A percentile compares a stretch with the other conserved stretches of the same genome.
These are phyloP conservation scores for Imleria badia DNA, from an alignment of 768 basidiomycete genomes.

Conservation along the genomic window DNA sequence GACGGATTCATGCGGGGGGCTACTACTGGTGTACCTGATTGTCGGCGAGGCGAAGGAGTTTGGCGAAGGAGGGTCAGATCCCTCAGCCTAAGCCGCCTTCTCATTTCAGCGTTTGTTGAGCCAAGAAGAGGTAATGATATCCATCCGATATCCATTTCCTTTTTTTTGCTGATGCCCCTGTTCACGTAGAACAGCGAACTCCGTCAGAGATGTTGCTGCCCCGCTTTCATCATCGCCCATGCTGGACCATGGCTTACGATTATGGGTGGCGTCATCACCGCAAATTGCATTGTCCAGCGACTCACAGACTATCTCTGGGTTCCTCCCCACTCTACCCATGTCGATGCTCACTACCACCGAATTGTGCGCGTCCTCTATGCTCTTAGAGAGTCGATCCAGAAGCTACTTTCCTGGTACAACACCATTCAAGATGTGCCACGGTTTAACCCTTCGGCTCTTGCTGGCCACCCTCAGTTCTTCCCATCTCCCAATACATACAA, in stretches of 20 bases:
- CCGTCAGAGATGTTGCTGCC: conserved; percentile 24
- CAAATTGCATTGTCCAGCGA: conserved; percentile 30
- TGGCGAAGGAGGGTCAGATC: too few species aligned
- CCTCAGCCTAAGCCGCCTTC: conserved; percentile 30
- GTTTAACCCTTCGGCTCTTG: neutral
- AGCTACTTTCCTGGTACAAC: conserved; percentile 26
- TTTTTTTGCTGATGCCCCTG: neutral
- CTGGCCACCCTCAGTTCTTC: conserved; percentile 17
- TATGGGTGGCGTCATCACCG: conserved; percentile 32
- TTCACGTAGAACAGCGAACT: conserved; percentile 8
- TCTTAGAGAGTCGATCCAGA: conserved; percentile 13
- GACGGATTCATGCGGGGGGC: too few species aligned
- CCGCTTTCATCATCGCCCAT: conserved; percentile 24
- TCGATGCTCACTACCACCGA: conserved; percentile 13
- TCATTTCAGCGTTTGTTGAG: conserved; percentile 17
- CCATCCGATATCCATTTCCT: too few species aligned
- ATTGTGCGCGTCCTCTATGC: conserved; percentile 24
- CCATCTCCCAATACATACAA: conserved; percentile 17
- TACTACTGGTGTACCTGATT: too few species aligned
- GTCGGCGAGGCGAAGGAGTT: too few species aligned
- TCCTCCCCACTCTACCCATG: conserved; percentile 13
- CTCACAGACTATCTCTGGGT: conserved; percentile 35
- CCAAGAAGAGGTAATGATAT: conserved; percentile 5
- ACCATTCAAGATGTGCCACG: neutral
- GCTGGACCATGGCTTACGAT: conserved; percentile 30